Evolutionary conservation across 805 yeast species (phyloP), one percentile per base, ranked within the genome.

Genomic region (Myxozyma udenii): DNA sequence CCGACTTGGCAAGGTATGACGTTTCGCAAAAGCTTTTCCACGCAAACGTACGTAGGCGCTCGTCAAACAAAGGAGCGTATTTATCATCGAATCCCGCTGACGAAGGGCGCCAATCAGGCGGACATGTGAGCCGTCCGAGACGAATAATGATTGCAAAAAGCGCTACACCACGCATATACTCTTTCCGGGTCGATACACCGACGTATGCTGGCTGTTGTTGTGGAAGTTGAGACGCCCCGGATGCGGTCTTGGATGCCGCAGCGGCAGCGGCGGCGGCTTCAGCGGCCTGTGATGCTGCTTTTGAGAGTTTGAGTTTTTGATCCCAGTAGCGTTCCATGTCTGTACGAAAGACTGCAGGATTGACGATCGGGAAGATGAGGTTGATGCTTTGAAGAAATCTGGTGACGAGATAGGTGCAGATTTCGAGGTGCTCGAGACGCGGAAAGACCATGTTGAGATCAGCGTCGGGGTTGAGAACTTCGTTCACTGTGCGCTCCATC

Each of bases 371-470:
- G 37, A 49, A 56, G n/a, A 62, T 42, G 24, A 52, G 44, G 47
- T 63, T 63, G 22, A 61, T 53, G 3, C 53, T 50, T 32, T 43
- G 42, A 33, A 62, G 44, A 45, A 52, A 63, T 26, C 59, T 50
- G 22, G 51, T 54, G 26, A 60, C 48, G 23, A 62, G 46, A 25
- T 51, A 55, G 22, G 60, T 58, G 36, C 62, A 57, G 7, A 63
- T 16, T 22, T 44, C 51, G 3, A 60, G 49, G 18, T 60, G 60
- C 21, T 61, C 64, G 12, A 58, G 41, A 18, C 50, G 55, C 12
- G 60, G 60, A 38, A 55, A 55, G 40, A 44, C 33, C 26, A 30
- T 14, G 6, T 19, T 33, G 12, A 36, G 32, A 14, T 48, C 43
- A 4, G 46, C 47, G 14, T 30, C 12, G 12, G 37, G 41, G 32